Conservation (phyloP, 1,284 basidiomycete species). For the Coniferiporia weirii region DNA sequence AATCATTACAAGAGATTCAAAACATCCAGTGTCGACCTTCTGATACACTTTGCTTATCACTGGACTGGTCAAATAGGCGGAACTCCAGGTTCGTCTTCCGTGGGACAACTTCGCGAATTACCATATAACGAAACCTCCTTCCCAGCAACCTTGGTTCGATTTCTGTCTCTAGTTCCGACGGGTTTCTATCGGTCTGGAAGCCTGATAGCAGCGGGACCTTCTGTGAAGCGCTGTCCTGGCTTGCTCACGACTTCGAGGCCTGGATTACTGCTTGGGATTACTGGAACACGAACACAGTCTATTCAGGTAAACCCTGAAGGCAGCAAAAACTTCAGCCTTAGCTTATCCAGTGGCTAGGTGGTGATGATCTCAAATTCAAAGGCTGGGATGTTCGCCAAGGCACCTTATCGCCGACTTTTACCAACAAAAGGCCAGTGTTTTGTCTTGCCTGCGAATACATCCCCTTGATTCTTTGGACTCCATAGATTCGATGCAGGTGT, state of each 20-base stretch:
- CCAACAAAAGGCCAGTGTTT: conserved; percentile 61
- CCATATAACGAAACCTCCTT: background rate
- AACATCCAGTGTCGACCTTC: conserved; percentile 53
- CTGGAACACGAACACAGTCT: conserved; percentile 73
- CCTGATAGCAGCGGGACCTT: conserved; percentile 40
- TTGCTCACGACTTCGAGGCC: conserved; percentile 90
- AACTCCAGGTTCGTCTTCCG: conserved; percentile 15
- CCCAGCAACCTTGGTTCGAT: conserved; percentile 49
- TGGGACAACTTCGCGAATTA: conserved; percentile 4
- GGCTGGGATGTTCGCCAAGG: conserved; percentile 85
- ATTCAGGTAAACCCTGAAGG: conserved; percentile 59
- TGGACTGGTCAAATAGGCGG: conserved; percentile 81
- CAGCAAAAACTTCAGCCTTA: background rate
- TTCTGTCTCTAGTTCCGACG: conserved; percentile 77
- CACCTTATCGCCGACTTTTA: conserved; percentile 56
- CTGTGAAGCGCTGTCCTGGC: conserved; percentile 56
- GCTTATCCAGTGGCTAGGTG: conserved; percentile 48
- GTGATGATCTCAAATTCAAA: conserved; percentile 89
- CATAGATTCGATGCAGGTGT: conserved; percentile 87
- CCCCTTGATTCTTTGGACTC: background rate
- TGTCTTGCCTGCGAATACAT: background rate
- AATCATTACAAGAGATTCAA: conserved; percentile 40
- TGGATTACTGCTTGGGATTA: conserved; percentile 93
- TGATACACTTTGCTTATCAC: conserved; percentile 71
- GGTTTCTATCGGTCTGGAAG: conserved; percentile 58